Percentiles rank a stretch among this genome's conserved stretches.
Evolutionary conservation across 1,284 basidiomycete genomes (phyloP).

Genomic region (Puccinia hordei): DNA sequence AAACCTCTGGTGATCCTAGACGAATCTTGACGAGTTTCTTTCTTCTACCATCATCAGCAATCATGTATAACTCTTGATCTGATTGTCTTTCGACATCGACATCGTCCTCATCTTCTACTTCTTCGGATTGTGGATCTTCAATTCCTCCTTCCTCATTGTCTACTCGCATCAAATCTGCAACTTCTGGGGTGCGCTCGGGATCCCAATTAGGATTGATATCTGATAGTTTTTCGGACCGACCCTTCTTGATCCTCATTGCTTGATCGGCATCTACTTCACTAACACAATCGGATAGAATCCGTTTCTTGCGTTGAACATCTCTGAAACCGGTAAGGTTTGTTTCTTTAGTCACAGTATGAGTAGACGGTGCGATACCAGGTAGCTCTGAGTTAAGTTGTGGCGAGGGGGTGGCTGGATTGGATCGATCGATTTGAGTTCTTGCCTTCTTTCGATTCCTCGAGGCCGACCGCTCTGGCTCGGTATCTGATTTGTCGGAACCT

Average conservation of each 20-base stretch:
- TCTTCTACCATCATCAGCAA: slow-evolving; percentile 40
- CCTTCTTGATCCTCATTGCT: slow-evolving; percentile 31
- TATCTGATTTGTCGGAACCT: slow-evolving; percentile 7
- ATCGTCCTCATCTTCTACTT: neutral
- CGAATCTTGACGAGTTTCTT: slow-evolving; percentile 45
- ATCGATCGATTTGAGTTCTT: slow-evolving; percentile 1
- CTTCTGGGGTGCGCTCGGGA: neutral
- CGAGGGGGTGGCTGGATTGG: neutral
- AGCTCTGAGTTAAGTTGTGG: neutral
- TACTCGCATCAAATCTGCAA: slow-evolving; percentile 23
- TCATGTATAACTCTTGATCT: slow-evolving; percentile 31
- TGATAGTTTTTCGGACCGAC: slow-evolving; percentile 21
- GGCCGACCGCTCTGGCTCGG: slow-evolving; percentile 10
- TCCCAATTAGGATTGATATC: neutral
- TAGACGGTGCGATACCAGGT: neutral
- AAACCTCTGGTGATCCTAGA: slow-evolving; percentile 24
- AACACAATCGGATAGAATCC: slow-evolving; percentile 38
- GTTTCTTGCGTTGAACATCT: slow-evolving; percentile 18
- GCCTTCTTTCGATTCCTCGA: slow-evolving; percentile 23
- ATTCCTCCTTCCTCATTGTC: slow-evolving; percentile 11
- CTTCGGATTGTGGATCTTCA: neutral
- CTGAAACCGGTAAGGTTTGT: neutral
- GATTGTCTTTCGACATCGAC: neutral
- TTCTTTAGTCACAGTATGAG: neutral
- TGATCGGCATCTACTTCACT: slow-evolving; percentile 35